Conservation (phyloP, 306 rosid species). For the Fragaria ananassa region DNA sequence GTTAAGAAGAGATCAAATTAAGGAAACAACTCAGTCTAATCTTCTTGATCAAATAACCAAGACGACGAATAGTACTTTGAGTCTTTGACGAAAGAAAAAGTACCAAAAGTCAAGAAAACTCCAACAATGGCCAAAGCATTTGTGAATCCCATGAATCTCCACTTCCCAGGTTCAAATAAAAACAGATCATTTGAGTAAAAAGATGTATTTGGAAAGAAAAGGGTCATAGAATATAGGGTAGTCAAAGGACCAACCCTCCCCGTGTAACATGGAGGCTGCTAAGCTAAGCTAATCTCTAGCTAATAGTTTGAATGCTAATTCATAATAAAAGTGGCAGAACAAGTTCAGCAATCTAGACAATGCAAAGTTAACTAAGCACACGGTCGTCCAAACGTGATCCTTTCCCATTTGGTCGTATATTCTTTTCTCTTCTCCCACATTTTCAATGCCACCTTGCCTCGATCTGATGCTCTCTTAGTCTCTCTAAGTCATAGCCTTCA, state of each 20-base stretch:
- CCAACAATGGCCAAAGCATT: conserved; percentile 3
- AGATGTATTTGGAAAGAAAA: conserved; percentile 23
- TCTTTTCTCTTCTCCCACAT: conserved; percentile 1
- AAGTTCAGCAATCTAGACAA: conserved; percentile 11
- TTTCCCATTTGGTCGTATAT: neutral
- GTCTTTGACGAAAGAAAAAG: neutral
- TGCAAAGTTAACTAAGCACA: neutral
- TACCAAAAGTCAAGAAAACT: conserved; percentile 10
- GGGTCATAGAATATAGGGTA: neutral
- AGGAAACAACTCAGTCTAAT: neutral
- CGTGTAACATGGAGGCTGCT: conserved; percentile 26
- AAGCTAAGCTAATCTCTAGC: neutral
- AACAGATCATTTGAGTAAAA: conserved; percentile 24
- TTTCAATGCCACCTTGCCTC: neutral
- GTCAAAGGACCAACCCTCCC: conserved; percentile 33
- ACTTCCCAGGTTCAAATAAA: conserved; percentile 18
- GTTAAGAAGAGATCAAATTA: neutral
- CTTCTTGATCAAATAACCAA: neutral
- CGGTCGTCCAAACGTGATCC: conserved; percentile 6
- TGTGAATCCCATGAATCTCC: conserved; percentile 28
- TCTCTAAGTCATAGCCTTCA: conserved; percentile 4
- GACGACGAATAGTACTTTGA: conserved; percentile 4
- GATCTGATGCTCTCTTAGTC: neutral
- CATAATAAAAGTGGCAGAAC: neutral
- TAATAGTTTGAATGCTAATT: neutral